Conservation (phyloP, 2,329 filamentous ascomycete genomes). For the Monosporascus sp. region DNA sequence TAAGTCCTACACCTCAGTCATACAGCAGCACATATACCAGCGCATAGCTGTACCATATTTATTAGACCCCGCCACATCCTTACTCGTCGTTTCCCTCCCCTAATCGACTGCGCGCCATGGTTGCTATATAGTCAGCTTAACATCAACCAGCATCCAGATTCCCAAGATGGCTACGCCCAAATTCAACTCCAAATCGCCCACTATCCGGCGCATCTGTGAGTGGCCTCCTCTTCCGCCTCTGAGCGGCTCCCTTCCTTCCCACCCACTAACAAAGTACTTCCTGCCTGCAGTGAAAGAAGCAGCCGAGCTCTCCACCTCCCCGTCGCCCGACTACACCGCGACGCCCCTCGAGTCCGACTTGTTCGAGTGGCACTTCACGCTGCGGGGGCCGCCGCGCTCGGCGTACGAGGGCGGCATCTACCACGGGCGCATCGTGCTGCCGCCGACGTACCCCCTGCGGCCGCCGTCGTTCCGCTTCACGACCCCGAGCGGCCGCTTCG, state of each 20-base stretch:
- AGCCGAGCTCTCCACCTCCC: conserved; percentile 72
- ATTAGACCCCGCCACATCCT: no score
- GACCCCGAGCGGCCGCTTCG: conserved; percentile 87
- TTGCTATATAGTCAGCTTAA: neutral
- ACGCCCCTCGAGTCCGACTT: conserved; percentile 82
- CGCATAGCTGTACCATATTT: no score
- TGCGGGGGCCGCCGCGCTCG: conserved; percentile 80
- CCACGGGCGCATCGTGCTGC: conserved; percentile 90
- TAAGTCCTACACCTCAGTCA: no score
- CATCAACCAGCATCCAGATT: neutral
- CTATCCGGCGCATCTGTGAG: conserved; percentile 77
- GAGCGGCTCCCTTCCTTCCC: neutral
- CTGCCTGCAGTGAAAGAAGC: conserved; percentile 73
- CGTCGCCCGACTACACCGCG: conserved; percentile 81
- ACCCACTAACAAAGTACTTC: conserved; percentile 3
- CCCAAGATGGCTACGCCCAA: conserved; percentile 37
- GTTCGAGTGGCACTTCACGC: conserved; percentile 98
- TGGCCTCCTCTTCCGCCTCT: conserved; percentile 6
- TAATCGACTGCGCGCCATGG: neutral
- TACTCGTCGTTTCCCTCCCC: no score
- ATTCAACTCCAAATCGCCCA: conserved; percentile 73
- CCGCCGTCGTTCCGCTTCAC: conserved; percentile 95
- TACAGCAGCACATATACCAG: no score
- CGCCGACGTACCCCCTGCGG: conserved; percentile 82
- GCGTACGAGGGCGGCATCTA: conserved; percentile 80